Base-by-base conservation (phyloP, 495 filamentous ascomycete species). In the Penicillium subrubescens region DNA sequence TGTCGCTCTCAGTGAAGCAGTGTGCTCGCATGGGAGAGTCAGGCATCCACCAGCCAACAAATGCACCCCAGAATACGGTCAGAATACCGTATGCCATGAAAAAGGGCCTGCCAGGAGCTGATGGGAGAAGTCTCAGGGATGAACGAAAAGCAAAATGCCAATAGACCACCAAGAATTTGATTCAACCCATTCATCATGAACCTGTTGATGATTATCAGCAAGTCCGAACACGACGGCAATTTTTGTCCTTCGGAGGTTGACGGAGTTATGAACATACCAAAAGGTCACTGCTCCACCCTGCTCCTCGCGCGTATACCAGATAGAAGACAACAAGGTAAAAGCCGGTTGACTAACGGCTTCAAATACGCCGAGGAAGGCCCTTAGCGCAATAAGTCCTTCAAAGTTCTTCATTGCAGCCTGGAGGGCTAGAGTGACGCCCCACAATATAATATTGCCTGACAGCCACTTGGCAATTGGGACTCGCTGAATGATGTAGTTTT, bases 271-370 rank as follows among this genome's bases (percentile, higher is more conserved):
- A 58, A 55, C 67, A n/a, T 73, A 86, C 87, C 89, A 91, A 70
- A 88, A 88, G 0, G 85, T 86, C 2, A 89, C 86, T 0, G 82
- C 82, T 2, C 75, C 73, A 2, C 86, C 82, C 72, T 90, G 88
- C 64, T 91, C 88, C 59, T 87, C 81, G 11, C 87, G 84, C 46
- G 81, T 84, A 70, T 89, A 90, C 88, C 89, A 91, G 80, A 88
- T 89, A 21, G 84, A 77, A 0, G 84, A 87, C 34, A 90, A 74
- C 29, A 90, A 69, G 8, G 90, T 67, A 39, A 80, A 75, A 0
- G 73, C 79, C 0, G 87, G 87, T 67, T 88, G 84, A 69, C 84
- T 88, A 56, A 80, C 84, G 15, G 88, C 87, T 64, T 91, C 89
- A 67, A 89, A 90, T 35, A 86, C 79, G 44, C 89, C 89, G 4